Evolutionary conservation across 768 basidiomycete species (phyloP).

Genomic region (Boletus subcaerulescens): DNA sequence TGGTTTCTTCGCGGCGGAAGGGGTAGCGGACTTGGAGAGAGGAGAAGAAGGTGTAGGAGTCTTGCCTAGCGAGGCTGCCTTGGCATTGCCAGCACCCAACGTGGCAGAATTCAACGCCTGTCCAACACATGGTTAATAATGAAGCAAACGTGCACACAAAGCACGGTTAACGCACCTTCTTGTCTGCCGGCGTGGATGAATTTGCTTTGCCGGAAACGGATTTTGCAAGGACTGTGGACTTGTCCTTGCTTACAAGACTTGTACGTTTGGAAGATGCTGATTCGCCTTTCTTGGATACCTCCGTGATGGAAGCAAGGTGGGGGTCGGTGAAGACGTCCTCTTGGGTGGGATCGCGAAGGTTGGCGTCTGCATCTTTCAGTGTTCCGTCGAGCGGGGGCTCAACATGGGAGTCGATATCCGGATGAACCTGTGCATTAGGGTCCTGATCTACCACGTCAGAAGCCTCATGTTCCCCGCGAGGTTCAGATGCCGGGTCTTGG

Average conservation of each 20-base stretch:
- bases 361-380: conserved; percentile 10
- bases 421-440: conserved; percentile 16
- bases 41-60: conserved; percentile 33
- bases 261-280: conserved; percentile 24
- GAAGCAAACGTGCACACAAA: conserved; percentile 17
- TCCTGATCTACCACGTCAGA: conserved; percentile 33
- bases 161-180: conserved; percentile 53
- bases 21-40: conserved; percentile 30
- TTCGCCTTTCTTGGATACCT: conserved; percentile 26
- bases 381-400: conserved; percentile 16
- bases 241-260: conserved; percentile 27
- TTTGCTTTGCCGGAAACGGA: conserved; percentile 43
- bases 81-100: conserved; percentile 57
- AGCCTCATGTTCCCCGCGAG: conserved; percentile 40
- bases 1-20: conserved; percentile 30
- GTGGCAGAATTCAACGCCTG: conserved; percentile 67
- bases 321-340: conserved; percentile 20
- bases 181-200: conserved; percentile 56
- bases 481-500: conserved; percentile 20
- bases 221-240: conserved; percentile 41
- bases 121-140: conserved; percentile 27
- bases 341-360: conserved; percentile 24
- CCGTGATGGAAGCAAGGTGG: conserved; percentile 13
- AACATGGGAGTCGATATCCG: conserved; percentile 12
- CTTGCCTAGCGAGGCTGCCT: conserved; percentile 43